Percentiles rank a stretch among this genome's conserved stretches.
These are phyloP conservation scores for Sarocladiaceae sp. DNA, from an alignment of 2,329 filamentous ascomycete species.

Conservation along the genomic window DNA sequence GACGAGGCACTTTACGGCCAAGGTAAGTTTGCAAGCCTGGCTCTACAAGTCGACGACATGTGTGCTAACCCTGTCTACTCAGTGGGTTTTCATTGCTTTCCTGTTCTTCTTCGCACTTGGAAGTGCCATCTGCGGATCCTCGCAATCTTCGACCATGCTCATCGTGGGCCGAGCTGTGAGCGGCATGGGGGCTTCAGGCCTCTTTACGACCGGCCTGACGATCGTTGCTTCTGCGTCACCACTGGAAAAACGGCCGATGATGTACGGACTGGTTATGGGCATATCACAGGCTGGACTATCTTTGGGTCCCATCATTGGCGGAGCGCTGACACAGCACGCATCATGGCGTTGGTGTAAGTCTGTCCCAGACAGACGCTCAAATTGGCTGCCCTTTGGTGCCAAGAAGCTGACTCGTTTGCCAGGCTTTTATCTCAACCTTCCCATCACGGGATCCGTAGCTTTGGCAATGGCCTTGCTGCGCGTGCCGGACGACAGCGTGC, in stretches of 20 bases:
- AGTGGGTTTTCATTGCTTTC: constrained; percentile 14
- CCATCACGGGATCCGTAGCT: not conserved
- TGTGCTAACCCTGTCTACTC: not conserved
- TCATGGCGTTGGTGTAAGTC: constrained; percentile 37
- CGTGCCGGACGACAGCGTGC: constrained; percentile 1
- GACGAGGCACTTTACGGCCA: not conserved
- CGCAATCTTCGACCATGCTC: constrained; percentile 15
- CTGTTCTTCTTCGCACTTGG: constrained; percentile 16
- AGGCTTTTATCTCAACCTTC: constrained; percentile 6
- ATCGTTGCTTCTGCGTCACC: constrained; percentile 15
- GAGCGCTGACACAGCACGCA: constrained; percentile 28
- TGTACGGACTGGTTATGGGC: constrained; percentile 1
- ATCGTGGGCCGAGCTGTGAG: constrained; percentile 17
- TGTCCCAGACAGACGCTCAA: not conserved
- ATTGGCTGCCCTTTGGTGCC: not conserved
- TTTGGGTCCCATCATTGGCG: constrained; percentile 36
- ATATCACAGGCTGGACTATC: constrained; percentile 33
- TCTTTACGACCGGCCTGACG: constrained; percentile 15
- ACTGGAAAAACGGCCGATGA: constrained; percentile 14
- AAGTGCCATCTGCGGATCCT: constrained; percentile 16
- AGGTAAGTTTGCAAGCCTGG: not conserved
- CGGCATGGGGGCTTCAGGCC: constrained; percentile 15
- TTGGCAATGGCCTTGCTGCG: not conserved
- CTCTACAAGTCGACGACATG: not conserved
- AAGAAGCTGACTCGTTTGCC: too few species aligned